phyloP scores from a whole-genome alignment of 768 basidiomycete genomes.

The Hebeloma cylindrosporum region DNA sequence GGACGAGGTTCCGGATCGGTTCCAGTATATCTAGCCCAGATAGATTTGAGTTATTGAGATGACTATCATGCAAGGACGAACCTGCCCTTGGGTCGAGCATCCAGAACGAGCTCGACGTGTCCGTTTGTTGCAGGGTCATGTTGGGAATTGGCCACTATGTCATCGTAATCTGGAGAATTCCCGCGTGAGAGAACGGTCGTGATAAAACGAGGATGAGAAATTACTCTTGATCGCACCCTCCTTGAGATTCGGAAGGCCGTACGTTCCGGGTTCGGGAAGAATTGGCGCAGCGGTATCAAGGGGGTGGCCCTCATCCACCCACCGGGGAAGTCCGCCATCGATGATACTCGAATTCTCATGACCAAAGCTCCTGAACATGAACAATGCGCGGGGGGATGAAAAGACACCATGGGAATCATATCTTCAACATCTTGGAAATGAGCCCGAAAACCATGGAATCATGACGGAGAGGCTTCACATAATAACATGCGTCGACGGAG shows the following conservation, averaged over 20 bases:
- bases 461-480: slow-evolving; percentile 47
- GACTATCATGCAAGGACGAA: slow-evolving; percentile 29
- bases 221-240: slow-evolving; percentile 53
- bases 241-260: slow-evolving; percentile 56
- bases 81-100: slow-evolving; percentile 86
- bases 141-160: slow-evolving; percentile 72
- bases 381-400: slow-evolving; percentile 88
- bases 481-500: slow-evolving; percentile 74
- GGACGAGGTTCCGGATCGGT: slow-evolving; percentile 86
- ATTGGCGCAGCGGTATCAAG: slow-evolving; percentile 40
- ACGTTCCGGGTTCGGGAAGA: slow-evolving; percentile 33
- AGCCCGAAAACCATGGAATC: not conserved
- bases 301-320: slow-evolving; percentile 67
- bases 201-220: slow-evolving; percentile 4
- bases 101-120: slow-evolving; percentile 71
- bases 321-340: slow-evolving; percentile 89
- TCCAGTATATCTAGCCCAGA: slow-evolving; percentile 66
- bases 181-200: not conserved
- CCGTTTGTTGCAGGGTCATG: slow-evolving; percentile 43
- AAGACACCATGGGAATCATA: slow-evolving; percentile 93
- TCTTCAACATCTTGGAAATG: slow-evolving; percentile 34
- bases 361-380: slow-evolving; percentile 92
- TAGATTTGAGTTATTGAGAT: too few species aligned
- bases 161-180: slow-evolving; percentile 64
- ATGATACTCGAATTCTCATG: slow-evolving; percentile 85